Evolutionary conservation across 179 eudicot species (phyloP).

Genomic region (Patellifolia procumbens): DNA sequence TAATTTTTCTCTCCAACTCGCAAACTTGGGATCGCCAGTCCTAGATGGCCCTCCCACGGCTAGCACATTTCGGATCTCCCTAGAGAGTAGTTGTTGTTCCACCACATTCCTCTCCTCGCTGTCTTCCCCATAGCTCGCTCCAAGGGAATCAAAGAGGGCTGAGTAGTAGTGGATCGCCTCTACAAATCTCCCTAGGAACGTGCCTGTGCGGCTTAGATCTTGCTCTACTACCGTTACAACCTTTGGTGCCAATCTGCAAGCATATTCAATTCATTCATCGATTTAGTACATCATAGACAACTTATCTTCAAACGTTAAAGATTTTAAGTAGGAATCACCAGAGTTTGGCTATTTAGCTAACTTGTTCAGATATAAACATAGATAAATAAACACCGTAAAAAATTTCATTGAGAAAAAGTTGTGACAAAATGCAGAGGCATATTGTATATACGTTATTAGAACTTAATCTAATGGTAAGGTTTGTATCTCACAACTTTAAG

Average conservation of each 20-base stretch:
- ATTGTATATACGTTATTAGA: no score
- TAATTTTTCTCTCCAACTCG: slow-evolving; percentile 88
- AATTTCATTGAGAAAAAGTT: background rate
- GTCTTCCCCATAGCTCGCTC: slow-evolving; percentile 91
- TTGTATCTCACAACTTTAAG: no score
- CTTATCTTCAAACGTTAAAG: background rate
- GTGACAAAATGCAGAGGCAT: no score
- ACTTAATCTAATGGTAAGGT: no score
- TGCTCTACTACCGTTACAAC: slow-evolving; percentile 97
- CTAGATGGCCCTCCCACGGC: slow-evolving; percentile 79
- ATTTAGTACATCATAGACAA: background rate
- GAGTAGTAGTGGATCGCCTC: slow-evolving; percentile 99
- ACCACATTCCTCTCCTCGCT: slow-evolving; percentile 89
- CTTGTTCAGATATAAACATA: no score
- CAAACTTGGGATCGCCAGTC: slow-evolving; percentile 68
- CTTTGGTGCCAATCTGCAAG: slow-evolving; percentile 81
- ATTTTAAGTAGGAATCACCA: background rate
- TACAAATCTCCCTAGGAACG: slow-evolving; percentile 86
- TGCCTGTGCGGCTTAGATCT: slow-evolving; percentile 87
- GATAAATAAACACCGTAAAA: no score
- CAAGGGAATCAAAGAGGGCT: slow-evolving; percentile 87
- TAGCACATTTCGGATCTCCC: slow-evolving; percentile 82
- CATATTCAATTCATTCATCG: slow-evolving; percentile 15
- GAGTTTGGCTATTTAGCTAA: no score
- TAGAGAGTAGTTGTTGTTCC: slow-evolving; percentile 86